Base-by-base conservation (phyloP, 2,329 filamentous ascomycete species). In the Ophiostoma perfectum region DNA sequence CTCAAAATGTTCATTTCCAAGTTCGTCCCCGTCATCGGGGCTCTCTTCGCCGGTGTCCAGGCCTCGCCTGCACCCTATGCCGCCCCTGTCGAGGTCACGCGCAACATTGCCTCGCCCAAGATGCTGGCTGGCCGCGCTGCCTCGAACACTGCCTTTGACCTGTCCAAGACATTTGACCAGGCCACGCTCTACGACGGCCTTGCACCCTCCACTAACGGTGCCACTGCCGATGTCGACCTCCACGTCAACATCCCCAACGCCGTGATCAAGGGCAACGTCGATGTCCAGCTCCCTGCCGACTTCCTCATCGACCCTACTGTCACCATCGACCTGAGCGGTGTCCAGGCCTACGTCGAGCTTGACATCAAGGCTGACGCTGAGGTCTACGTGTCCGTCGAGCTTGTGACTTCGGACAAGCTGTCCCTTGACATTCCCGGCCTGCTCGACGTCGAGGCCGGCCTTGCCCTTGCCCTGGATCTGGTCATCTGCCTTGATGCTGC, bases 381-480 rank as follows among this genome's bases (percentile, higher is more conserved):
- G 18, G 71, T 75, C n/a, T 71, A 66, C 47, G 67, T 70, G 60
- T 64, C 72, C 2, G 68, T 72, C 18, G 73, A 75, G 73, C 71
- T 75, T n/a, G 45, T 71, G 14, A 60, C 69, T 18, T 74, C 73
- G 3, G 69, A 62, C 12, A 66, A 68, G 66, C 71, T 75, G 18
- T 27, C 49, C 14, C 52, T 74, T 1, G 70, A 63, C 64, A 70
- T 76, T 52, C 75, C 75, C 65, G 72, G 73, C 49, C 69, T 76
- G 11, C 65, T 71, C 4, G 71, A 72, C 39, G 58, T 73, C 18
- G 68, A 73, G 12, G 70, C 75, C 27, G 72, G 73, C 14, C 71
- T 74, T 14, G 74, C 70, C 7, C 72, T 76, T 18, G 75, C 74
- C 11, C 73, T 76, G 9, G 75, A 76, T 47, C 72, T 76, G 3